A percentile compares a stretch with the other conserved stretches of the same genome.
Evolutionary conservation across 208 protist species (phyloP).

Genomic region (Leishmania lainsoni): DNA sequence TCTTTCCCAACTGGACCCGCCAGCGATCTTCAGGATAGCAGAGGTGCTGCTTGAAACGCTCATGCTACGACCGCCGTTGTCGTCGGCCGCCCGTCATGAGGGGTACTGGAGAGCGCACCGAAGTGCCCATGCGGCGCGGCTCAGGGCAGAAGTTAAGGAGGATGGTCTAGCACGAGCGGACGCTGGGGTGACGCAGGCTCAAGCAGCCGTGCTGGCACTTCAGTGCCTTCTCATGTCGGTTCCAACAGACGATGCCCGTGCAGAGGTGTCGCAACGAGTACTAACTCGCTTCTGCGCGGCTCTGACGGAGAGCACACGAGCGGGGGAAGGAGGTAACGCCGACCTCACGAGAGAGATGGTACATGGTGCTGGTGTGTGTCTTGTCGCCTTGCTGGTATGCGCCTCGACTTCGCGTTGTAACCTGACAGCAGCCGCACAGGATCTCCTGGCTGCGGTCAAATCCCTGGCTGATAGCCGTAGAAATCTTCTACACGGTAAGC

Average conservation of each 20-base stretch:
- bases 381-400: neutral
- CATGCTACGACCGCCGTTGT: neutral
- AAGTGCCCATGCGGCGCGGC: neutral
- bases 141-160: neutral
- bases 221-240: neutral
- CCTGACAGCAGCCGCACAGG: neutral
- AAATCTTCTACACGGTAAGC: neutral
- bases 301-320: neutral
- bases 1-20: neutral
- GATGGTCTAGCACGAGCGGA: no score
- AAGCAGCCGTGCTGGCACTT: neutral
- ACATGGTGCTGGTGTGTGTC: neutral
- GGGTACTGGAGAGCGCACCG: neutral
- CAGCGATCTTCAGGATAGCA: neutral
- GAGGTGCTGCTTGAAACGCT: constrained; percentile 1
- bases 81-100: neutral
- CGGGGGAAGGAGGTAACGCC: neutral
- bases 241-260: neutral
- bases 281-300: constrained; percentile 2
- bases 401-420: neutral
- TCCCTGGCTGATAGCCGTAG: neutral
- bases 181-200: neutral
- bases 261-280: neutral
- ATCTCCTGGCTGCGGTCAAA: neutral
- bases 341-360: neutral